Evolutionary conservation across 441 rosid genomes (phyloP), one percentile per base, ranked within the genome.

Genomic region (Brassica hybrid): DNA sequence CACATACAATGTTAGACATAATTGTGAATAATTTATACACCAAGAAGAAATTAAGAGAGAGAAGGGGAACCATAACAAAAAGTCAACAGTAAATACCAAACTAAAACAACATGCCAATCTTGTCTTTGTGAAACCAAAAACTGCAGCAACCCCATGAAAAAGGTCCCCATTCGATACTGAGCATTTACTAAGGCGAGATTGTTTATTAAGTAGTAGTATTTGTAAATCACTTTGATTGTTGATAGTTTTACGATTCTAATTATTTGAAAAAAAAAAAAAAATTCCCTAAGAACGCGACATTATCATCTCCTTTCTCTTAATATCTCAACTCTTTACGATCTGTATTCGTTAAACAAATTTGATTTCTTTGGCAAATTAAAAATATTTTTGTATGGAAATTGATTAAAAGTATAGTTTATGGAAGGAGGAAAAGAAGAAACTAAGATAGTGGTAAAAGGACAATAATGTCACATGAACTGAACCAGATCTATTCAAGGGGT

Each of bases 381-480:
- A 30, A 30, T 4, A 30, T n/a, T n/a, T 4, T 30, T 30, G 34
- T 30, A 30, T 30, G 34, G 43, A 3, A 25, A 58, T 58, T 61
- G 25, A 52, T 52, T 14, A 76, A 56, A 71, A 12, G 11, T 38
- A 48, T 57, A 21, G 6, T 1, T 6, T n/a, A 32, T 62, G 38
- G 0, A 16, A 67, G 30, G 17, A 66, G 54, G 30, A 32, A 30
- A 71, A 3, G 5, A 71, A 72, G 76, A 62, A 73, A 78, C 70
- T 62, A 64, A n/a, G n/a, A n/a, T n/a, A n/a, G n/a, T n/a, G n/a
- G n/a, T n/a, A n/a, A 73, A 73, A 73, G 82, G 78, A 73, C 78
- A 79, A 79, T 73, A 73, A 79, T 78, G 75, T 79, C 82, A 79
- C 78, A 79, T 73, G 82, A 73, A 79, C 41, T 73, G 74, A 79